Evolutionary conservation across 2,329 filamentous ascomycete genomes (phyloP).

Genomic region (Cercospora brassicicola): DNA sequence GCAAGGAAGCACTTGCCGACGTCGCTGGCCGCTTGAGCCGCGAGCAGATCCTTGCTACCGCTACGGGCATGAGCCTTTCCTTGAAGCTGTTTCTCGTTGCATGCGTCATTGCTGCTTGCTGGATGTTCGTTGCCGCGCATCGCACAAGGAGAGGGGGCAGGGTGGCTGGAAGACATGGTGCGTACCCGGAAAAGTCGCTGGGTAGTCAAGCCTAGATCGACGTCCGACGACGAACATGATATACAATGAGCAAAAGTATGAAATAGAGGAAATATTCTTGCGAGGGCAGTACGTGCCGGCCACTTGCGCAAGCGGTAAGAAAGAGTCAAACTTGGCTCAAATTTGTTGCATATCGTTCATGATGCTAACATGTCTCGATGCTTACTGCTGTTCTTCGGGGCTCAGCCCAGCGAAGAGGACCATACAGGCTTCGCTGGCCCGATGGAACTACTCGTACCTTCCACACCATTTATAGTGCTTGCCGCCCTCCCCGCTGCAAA

Average conservation of each 20-base stretch:
- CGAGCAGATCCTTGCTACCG: slow-evolving; percentile 24
- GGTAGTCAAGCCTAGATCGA: slow-evolving; percentile 3
- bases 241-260: background rate
- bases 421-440: background rate
- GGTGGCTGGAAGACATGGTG: slow-evolving; percentile 7
- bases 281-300: background rate
- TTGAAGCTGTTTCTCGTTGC: slow-evolving; percentile 50
- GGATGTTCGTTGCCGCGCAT: slow-evolving; percentile 30
- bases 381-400: background rate
- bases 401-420: background rate
- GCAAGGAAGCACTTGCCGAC: slow-evolving; percentile 14
- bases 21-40: slow-evolving; percentile 18
- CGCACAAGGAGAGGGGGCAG: slow-evolving; percentile 20
- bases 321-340: background rate
- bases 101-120: slow-evolving; percentile 46
- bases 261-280: background rate
- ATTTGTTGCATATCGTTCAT: background rate
- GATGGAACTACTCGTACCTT: background rate
- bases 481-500: background rate
- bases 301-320: background rate
- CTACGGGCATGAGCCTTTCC: slow-evolving; percentile 44
- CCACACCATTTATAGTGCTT: background rate
- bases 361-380: background rate
- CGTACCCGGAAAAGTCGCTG: background rate
- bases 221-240: slow-evolving; percentile 1